These are phyloP conservation scores for Melocanna baccifera DNA, from an alignment of 176 grass and related monocot genomes.

Conservation along the genomic window DNA sequence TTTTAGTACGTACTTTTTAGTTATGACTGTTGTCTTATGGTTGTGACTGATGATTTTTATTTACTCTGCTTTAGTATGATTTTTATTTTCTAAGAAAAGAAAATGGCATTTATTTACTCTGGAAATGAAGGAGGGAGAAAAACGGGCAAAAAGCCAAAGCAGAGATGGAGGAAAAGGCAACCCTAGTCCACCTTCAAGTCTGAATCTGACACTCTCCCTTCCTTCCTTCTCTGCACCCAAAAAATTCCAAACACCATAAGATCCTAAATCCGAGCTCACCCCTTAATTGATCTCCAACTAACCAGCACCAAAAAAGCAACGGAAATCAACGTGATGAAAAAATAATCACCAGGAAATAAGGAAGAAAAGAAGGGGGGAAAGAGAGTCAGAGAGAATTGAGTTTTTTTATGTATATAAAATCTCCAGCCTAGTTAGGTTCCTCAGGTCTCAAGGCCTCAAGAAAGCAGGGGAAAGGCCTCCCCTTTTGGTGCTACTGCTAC, in stretches of 20 bases:
- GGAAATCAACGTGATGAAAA: slow-evolving; percentile 10
- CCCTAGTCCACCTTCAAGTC: not conserved
- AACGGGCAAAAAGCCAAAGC: not conserved
- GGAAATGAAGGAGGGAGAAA: not conserved
- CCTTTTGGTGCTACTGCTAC: not conserved
- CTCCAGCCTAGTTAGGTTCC: not conserved
- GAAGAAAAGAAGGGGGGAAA: not conserved
- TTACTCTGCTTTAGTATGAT: too few species aligned
- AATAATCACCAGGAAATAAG: slow-evolving; percentile 6
- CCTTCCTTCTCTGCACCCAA: not conserved
- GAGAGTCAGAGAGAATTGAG: not conserved
- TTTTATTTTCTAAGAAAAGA: too few species aligned
- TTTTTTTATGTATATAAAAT: not conserved
- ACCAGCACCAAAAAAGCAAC: not conserved
- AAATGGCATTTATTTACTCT: too few species aligned
- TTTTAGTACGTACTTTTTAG: too few species aligned
- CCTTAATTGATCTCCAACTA: slow-evolving; percentile 15
- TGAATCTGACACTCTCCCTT: not conserved
- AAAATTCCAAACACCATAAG: not conserved
- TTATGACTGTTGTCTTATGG: too few species aligned
- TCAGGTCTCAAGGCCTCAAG: not conserved
- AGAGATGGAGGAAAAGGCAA: not conserved
- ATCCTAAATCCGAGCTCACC: not conserved
- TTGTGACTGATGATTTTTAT: too few species aligned
- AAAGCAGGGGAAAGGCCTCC: slow-evolving; percentile 14